Base-by-base conservation (phyloP, 2,329 filamentous ascomycete genomes). In the Arthrobotrys conoides region DNA sequence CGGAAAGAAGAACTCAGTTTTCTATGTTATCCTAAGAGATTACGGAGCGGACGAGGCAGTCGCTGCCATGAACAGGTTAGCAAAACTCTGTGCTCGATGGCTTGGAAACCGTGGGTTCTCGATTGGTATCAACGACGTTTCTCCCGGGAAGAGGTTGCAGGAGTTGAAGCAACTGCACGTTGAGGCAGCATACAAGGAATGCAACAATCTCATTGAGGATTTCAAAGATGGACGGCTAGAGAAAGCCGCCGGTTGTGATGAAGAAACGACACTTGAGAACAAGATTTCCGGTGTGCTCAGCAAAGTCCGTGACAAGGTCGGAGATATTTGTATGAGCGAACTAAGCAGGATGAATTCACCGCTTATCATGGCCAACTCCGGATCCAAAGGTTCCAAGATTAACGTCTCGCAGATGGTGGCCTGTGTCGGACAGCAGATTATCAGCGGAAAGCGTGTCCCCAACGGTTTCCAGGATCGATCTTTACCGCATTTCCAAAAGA, bases 331-430 rank as follows among this genome's bases (percentile, higher is more conserved):
- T 88, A 94, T 97, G 82, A 89, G 91, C 33, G 93, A 95, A 65
- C 87, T 99, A 41, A 97, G 93, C 86, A 91, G 90, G 80, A 94
- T 94, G 86, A 99, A 99, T 82, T 91, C 96, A 0, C 94, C 96
- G 5, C 87, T 98, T 80, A 91, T 97, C 86, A 99, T 99, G 96
- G 96, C 96, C 79, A 96, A 93, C 80, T 98, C 93, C 12, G 96
- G 96, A 61, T 98, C 95, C 68, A 99, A 99, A 85, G 96, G 96
- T 84, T 97, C 94, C 4, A 92, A 93, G 82, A 96, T 99, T 87
- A 99, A 99, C 87, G 96, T 99, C 38, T 96, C 96, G 8, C 96
- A 99, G 86, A 99, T 99, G 96, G 92, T 98, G 83, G 95, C 96
- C 71, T 91, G 94, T 76, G 96, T 99, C 83, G 96, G 96, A 64